Evolutionary conservation across 805 yeast species (phyloP), one percentile per base, ranked within the genome.

Genomic region (Saccharomyces kudriavzevii): DNA sequence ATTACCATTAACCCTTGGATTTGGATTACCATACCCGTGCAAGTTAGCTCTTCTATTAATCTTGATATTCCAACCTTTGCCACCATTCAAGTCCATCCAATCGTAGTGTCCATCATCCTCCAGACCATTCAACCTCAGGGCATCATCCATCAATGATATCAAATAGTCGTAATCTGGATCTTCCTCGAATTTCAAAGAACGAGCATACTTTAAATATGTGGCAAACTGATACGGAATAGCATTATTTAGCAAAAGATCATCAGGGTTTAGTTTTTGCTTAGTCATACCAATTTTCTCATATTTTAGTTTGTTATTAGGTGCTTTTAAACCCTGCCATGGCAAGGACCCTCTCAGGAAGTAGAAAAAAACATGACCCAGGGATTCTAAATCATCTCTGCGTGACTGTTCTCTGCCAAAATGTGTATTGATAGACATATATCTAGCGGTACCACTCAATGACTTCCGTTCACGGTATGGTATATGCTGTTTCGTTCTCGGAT

Each of bases 301-400:
- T 68, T 87, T 87, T 59, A 82, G 79, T 67, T 87, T 87, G 68
- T 87, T 87, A n/a, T 89, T 86, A 55, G 89, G 89, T 1, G 92
- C 94, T 70, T 86, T 87, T 56, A 87, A 73, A n/a, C 95, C 95
- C 71, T 87, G 95, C 95, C 95, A 87, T 48, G 95, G 95, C 65
- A 87, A 76, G 57, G 83, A 85, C 28, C 95, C 94, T 64, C 87
- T 78, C 53, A 86, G 69, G 63, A 87, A 87, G 69, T 87, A 87
- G 66, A 87, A 81, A 65, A 87, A 87, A 0, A 87, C 94, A 70
- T 87, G 94, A 17, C 92, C 94, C 61, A 87, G 72, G 8, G 87
- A 82, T 70, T 87, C 95, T 63, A 87, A 76, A 69, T 87, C 95
- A 67, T 87, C 95, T 69, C 95, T 74, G 72, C 95, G 78, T 61